These are phyloP conservation scores for Truncatella angustata DNA, from an alignment of 2,329 filamentous ascomycete species.

Conservation along the genomic window DNA sequence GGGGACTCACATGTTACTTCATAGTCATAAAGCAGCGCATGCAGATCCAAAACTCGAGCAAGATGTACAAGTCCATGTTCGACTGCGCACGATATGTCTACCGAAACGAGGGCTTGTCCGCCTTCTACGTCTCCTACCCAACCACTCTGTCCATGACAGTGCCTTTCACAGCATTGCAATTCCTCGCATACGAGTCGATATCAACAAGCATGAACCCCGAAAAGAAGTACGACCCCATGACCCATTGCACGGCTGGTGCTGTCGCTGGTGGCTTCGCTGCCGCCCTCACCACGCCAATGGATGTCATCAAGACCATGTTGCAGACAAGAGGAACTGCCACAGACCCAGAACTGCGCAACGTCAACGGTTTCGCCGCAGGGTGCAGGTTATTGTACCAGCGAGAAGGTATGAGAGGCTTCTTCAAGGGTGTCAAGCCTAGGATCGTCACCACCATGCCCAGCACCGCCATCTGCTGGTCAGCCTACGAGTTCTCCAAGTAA, in stretches of 20 bases:
- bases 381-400: slow-evolving; percentile 78
- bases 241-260: slow-evolving; percentile 89
- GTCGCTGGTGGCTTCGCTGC: slow-evolving; percentile 92
- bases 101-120: slow-evolving; percentile 78
- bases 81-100: slow-evolving; percentile 91
- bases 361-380: slow-evolving; percentile 77
- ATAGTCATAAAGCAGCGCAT: slow-evolving; percentile 98
- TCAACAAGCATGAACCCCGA: slow-evolving; percentile 89
- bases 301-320: slow-evolving; percentile 96
- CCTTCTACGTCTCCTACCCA: slow-evolving; percentile 98
- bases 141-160: slow-evolving; percentile 98
- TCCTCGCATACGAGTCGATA: slow-evolving; percentile 95
- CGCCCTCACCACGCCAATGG: slow-evolving; percentile 90
- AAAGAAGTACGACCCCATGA: slow-evolving; percentile 85
- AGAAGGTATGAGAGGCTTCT: slow-evolving; percentile 84
- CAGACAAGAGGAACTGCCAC: slow-evolving; percentile 85
- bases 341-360: slow-evolving; percentile 79
- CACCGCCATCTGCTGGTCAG: slow-evolving; percentile 98
- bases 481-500: slow-evolving; percentile 68
- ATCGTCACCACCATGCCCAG: slow-evolving; percentile 97
- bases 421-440: slow-evolving; percentile 86
- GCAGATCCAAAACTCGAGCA: slow-evolving; percentile 93
- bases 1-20: slow-evolving; percentile 4
- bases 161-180: slow-evolving; percentile 94
- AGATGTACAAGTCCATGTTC: slow-evolving; percentile 77